These are phyloP conservation scores for Thielaviopsis euricoi DNA, from an alignment of 2,329 filamentous ascomycete genomes.

Conservation along the genomic window DNA sequence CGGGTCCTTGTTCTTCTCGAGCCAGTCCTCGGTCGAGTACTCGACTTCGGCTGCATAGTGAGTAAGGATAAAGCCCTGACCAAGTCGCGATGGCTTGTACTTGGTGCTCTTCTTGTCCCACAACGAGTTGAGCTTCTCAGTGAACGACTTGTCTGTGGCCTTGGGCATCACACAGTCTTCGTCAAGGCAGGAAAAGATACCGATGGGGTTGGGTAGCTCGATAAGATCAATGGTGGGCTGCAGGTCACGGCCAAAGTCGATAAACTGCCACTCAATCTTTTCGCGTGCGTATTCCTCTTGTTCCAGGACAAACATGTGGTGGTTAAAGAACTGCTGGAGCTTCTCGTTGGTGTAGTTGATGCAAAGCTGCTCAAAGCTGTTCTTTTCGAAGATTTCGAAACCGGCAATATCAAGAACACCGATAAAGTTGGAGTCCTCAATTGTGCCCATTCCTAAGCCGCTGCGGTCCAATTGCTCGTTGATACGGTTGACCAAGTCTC, in stretches of 20 bases:
- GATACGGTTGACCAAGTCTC: slow-evolving; percentile 79
- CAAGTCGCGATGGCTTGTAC: slow-evolving; percentile 74
- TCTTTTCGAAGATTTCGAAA: slow-evolving; percentile 96
- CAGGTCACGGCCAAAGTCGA: slow-evolving; percentile 92
- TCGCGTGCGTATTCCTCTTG: slow-evolving; percentile 96
- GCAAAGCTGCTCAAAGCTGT: slow-evolving; percentile 97
- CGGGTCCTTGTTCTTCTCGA: slow-evolving; percentile 98
- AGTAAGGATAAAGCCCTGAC: slow-evolving; percentile 85
- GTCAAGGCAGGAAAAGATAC: slow-evolving; percentile 95
- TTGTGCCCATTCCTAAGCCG: slow-evolving; percentile 49
- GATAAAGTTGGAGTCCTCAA: slow-evolving; percentile 88
- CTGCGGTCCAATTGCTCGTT: slow-evolving; percentile 83
- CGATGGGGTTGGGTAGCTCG: slow-evolving; percentile 88
- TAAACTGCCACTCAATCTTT: slow-evolving; percentile 99
- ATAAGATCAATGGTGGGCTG: slow-evolving; percentile 97
- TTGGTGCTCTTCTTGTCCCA: slow-evolving; percentile 96
- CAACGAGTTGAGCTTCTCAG: slow-evolving; percentile 87
- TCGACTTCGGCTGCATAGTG: slow-evolving; percentile 97
- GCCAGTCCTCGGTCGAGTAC: slow-evolving; percentile 85
- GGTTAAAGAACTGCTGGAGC: slow-evolving; percentile 97
- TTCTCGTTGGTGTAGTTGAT: slow-evolving; percentile 99
- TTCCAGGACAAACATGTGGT: slow-evolving; percentile 98
- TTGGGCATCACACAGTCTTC: slow-evolving; percentile 99
- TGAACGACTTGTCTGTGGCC: slow-evolving; percentile 91
- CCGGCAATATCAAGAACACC: slow-evolving; percentile 97